Percentiles rank a stretch among this genome's conserved stretches.
Evolutionary conservation across 768 basidiomycete species (phyloP).

Genomic region (Panus rudis): DNA sequence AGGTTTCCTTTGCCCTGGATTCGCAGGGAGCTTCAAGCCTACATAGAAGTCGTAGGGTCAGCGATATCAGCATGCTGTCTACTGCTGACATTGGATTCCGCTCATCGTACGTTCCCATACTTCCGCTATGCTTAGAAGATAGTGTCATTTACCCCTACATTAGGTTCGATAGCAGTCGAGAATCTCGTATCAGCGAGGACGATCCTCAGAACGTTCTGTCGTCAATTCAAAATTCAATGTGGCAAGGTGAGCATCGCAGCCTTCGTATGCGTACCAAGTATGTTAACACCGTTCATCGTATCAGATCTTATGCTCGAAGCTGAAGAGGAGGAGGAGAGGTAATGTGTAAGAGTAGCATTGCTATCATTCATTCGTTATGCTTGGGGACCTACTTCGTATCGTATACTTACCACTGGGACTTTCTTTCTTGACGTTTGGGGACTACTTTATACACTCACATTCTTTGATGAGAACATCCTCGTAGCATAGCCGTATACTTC

Average conservation of each 20-base stretch:
- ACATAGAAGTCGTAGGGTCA: constrained; percentile 49
- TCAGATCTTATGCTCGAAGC: constrained; percentile 40
- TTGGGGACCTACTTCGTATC: not conserved
- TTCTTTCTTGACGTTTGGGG: too few species aligned
- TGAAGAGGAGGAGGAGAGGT: constrained; percentile 32
- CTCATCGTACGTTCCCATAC: constrained; percentile 37
- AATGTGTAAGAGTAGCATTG: not conserved
- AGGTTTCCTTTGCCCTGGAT: constrained; percentile 42
- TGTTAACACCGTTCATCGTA: not conserved
- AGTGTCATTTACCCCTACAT: not conserved
- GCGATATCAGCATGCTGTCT: constrained; percentile 52
- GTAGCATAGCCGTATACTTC: too few species aligned
- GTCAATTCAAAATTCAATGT: constrained; percentile 60
- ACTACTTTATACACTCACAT: too few species aligned
- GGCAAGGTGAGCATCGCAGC: constrained; percentile 49
- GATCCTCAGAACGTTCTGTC: constrained; percentile 40
- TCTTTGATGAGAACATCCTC: too few species aligned
- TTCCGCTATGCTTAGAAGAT: not conserved
- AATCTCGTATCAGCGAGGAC: constrained; percentile 21
- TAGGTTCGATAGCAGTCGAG: constrained; percentile 22
- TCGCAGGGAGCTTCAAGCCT: constrained; percentile 33
- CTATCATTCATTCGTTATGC: not conserved
- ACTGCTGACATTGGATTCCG: constrained; percentile 43
- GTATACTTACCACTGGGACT: too few species aligned
- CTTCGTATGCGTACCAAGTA: not conserved